Percentiles rank a stretch among this genome's conserved stretches.
Evolutionary conservation across 805 yeast species (phyloP).

Genomic region (Wickerhamomyces canadensis): DNA sequence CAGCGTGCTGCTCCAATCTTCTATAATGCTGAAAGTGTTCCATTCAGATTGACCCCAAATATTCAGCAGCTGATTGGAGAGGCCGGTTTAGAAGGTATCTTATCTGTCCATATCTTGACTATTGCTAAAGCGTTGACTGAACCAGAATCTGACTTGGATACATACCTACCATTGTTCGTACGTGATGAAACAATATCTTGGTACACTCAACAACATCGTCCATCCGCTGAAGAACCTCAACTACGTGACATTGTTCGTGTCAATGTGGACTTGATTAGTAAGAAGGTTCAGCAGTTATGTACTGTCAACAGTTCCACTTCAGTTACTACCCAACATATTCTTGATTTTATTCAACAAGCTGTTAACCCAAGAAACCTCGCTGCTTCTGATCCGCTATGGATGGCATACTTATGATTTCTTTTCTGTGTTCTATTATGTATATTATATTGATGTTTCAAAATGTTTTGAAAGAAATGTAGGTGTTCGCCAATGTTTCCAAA

Average conservation of each 20-base stretch:
- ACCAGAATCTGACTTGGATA: slow-evolving; percentile 89
- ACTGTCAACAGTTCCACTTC: slow-evolving; percentile 48
- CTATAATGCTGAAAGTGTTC: slow-evolving; percentile 88
- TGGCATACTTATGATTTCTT: slow-evolving; percentile 66
- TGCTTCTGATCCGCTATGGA: slow-evolving; percentile 86
- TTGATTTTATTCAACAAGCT: slow-evolving; percentile 89
- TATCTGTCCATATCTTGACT: slow-evolving; percentile 76
- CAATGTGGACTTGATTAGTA: slow-evolving; percentile 80
- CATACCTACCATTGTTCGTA: slow-evolving; percentile 87
- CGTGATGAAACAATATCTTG: slow-evolving; percentile 94
- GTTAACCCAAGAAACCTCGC: slow-evolving; percentile 93
- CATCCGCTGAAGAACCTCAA: slow-evolving; percentile 78
- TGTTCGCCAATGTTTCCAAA: neutral
- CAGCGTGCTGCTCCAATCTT: slow-evolving; percentile 61
- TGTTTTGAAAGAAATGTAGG: neutral
- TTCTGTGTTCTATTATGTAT: neutral
- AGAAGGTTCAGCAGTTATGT: slow-evolving; percentile 73
- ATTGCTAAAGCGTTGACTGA: slow-evolving; percentile 87
- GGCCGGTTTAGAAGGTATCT: slow-evolving; percentile 86
- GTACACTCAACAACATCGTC: slow-evolving; percentile 84
- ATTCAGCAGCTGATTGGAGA: slow-evolving; percentile 92
- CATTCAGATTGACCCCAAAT: slow-evolving; percentile 94
- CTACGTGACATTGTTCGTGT: slow-evolving; percentile 80
- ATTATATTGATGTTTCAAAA: neutral
- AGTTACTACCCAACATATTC: slow-evolving; percentile 80